These are phyloP conservation scores for Cystobasidium tubakii DNA, from an alignment of 768 basidiomycete genomes.

Conservation along the genomic window DNA sequence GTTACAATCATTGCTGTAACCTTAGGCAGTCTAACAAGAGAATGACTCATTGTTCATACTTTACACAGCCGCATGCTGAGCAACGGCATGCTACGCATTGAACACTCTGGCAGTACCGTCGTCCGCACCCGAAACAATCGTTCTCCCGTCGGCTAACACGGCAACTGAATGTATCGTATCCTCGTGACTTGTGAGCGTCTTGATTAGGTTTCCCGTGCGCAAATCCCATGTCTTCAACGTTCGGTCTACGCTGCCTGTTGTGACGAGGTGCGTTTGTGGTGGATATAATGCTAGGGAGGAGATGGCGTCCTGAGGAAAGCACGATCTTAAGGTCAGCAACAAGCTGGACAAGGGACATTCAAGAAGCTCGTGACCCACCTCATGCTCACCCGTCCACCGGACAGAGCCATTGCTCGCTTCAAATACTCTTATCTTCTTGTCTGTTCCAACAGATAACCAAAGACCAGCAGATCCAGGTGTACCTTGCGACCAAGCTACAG, in stretches of 20 bases:
- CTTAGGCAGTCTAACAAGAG: too few relatives aligned
- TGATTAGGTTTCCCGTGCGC: conserved; percentile 69
- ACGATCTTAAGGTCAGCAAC: background rate
- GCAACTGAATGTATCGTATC: conserved; percentile 70
- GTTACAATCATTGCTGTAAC: too few relatives aligned
- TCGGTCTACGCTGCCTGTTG: conserved; percentile 80
- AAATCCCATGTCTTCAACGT: conserved; percentile 88
- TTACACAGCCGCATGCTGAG: too few relatives aligned
- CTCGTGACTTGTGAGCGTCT: conserved; percentile 74
- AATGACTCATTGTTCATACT: too few relatives aligned
- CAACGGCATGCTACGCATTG: conserved; percentile 47
- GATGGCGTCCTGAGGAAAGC: conserved; percentile 65
- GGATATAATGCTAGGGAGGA: conserved; percentile 73
- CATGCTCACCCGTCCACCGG: conserved; percentile 72
- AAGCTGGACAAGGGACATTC: background rate
- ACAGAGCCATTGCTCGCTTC: conserved; percentile 80
- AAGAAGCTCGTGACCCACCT: too few relatives aligned
- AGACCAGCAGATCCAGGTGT: conserved; percentile 54
- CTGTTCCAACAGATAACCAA: conserved; percentile 78
- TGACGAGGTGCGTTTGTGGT: conserved; percentile 63
- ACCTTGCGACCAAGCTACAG: conserved; percentile 72
- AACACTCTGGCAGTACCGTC: conserved; percentile 82
- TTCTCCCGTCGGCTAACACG: conserved; percentile 61
- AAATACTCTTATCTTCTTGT: conserved; percentile 91
- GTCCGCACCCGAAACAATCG: conserved; percentile 82